Evolutionary conservation across 345 rosid genomes (phyloP), one percentile per base, ranked within the genome.

Genomic region (sweet orange (Citrus sinensis)): DNA sequence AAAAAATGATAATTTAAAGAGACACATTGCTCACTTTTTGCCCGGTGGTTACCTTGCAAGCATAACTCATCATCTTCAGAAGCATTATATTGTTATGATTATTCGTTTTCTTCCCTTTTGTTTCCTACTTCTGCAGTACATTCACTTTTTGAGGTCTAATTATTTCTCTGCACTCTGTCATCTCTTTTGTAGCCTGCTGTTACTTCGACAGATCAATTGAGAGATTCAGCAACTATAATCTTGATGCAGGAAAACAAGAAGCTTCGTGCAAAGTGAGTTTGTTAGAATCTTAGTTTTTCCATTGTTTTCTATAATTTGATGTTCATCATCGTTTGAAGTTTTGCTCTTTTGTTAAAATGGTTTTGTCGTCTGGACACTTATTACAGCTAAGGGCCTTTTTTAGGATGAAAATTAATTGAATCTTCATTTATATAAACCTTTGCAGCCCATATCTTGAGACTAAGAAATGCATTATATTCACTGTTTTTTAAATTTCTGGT

Each of bases 181-280:
- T 72, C 32, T 79, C 42, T 64, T 64, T 70, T 79, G 69, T 73
- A 85, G 87, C 77, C 85, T 77, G 60, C 39, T n/a, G 75, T 24
- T 80, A 51, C 74, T 59, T 25, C 80, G 60, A 68, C 80, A 37
- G 85, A 34, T 61, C 85, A 37, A 73, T 77, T 60, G 56, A 80
- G 74, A 75, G 82, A 81, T 78, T 78, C 27, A 71, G 90, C 87
- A 79, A 75, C 76, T 71, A 67, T 80, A 78, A 82, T 71, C 80
- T 74, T 91, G 90, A 82, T 89, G 85, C 89, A 87, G 77, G 88
- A 88, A 87, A 91, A 92, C 85, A 80, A 84, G 87, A 90, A 85
- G 76, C 95, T 92, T 35, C 87, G 27, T 71, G 86, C 89, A 54
- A 83, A 82, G 97, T 93, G 81, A 89, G 97, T 82, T 22, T 60